Evolutionary conservation across 2,329 filamentous ascomycete species (phyloP).

Genomic region (Annulohypoxylon truncatum): DNA sequence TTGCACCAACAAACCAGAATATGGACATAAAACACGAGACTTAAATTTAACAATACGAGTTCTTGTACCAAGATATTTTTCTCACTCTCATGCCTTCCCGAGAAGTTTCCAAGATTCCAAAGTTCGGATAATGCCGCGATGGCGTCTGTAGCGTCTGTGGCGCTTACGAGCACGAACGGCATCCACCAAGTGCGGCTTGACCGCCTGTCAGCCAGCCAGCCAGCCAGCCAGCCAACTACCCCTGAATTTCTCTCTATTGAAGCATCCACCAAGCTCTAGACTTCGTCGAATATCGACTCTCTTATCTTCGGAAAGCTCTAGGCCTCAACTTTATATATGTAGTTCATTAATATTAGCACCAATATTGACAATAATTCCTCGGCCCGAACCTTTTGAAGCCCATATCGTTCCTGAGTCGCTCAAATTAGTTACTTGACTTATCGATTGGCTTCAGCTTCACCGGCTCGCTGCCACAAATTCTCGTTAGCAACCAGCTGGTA

Average conservation of each 20-base stretch:
- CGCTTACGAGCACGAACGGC: constrained; percentile 2
- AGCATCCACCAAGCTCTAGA: constrained; percentile 20
- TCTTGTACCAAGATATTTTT: constrained; percentile 1
- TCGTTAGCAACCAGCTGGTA: not conserved
- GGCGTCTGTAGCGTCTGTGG: constrained; percentile 27
- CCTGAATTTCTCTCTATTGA: constrained; percentile 18
- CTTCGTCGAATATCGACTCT: constrained; percentile 10
- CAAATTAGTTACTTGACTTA: not conserved
- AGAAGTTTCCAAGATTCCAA: not conserved
- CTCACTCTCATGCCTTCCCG: not conserved
- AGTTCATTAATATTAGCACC: not conserved
- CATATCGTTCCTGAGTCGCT: too few relatives aligned
- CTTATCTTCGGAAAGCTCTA: not conserved
- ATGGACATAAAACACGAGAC: not conserved
- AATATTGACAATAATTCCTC: constrained; percentile 36
- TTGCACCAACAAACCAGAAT: not conserved
- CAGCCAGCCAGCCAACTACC: constrained; percentile 23
- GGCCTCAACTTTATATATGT: not conserved
- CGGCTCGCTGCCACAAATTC: not conserved
- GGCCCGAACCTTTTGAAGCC: not conserved
- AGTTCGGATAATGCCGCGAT: constrained; percentile 13
- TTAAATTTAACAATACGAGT: not conserved
- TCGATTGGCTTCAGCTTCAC: not conserved
- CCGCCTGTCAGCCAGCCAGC: constrained; percentile 7
- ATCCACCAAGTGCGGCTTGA: constrained; percentile 18